Base-by-base conservation (phyloP, 129 eudicot genomes). In the Arctium lappa region DNA sequence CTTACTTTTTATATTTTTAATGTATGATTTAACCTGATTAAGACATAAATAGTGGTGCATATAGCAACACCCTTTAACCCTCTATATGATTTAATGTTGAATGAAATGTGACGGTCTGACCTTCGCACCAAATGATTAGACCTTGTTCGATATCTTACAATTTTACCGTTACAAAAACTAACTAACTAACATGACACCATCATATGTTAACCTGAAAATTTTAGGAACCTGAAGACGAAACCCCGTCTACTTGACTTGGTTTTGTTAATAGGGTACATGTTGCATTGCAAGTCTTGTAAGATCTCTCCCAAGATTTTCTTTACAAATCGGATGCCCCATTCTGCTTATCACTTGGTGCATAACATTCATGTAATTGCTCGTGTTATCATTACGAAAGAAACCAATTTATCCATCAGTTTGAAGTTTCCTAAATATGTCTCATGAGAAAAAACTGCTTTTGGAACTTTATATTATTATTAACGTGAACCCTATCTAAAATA, bases 311-410 rank as follows among this genome's bases (percentile, higher is more conserved):
- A 50, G 65, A 76, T 62, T 76, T 53, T 75, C 13, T 75, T 76
- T 32, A 16, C 16, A 53, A 44, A 6, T 75, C 53, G 1, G 15
- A 37, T 48, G 68, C 72, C 69, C 27, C 36, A 79, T 79, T 40
- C 46, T 79, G 76, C 77, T 71, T 72, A 34, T 50, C 8, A 33
- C 72, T 50, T 37, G 68, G 5, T 80, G 78, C 78, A 80, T 72
- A n/a, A 62, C 50, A 42, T 74, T 15, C 32, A 15, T 75, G 29
- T 22, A 13, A 44, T 66, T 0, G 73, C 7, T 39, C 22, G 46
- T 75, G 69, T n/a, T 66, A 16, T 56, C 30, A 15, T 62, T 62
- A 81, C 80, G 1, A 29, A 82, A 32, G 48, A 82, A 73, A 36
- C 44, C 56, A 34, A 44, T 48, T 27, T 50, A 69, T 36, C 60